Percentiles rank a stretch among this genome's conserved stretches.
Conservation (phyloP, 2,329 filamentous ascomycete species). For the Colletotrichum chlorophyti region DNA sequence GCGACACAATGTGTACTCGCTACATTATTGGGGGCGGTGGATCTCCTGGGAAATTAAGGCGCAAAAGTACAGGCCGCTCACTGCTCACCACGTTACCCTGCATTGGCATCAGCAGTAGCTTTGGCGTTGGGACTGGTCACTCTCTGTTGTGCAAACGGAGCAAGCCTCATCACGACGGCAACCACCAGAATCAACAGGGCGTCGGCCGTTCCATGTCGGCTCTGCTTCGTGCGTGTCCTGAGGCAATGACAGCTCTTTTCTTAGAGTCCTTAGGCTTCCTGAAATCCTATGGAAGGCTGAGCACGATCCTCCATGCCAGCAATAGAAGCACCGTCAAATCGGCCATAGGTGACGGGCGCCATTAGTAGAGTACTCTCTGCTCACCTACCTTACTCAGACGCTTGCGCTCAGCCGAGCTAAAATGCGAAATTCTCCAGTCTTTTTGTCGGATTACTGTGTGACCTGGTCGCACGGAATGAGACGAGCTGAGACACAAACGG, state of each 20-base stretch:
- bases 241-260: slow-evolving; percentile 25
- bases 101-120: slow-evolving; percentile 3
- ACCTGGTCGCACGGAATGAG: neutral
- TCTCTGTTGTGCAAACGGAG: too few species aligned
- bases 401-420: neutral
- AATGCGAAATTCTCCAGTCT: neutral
- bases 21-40: neutral
- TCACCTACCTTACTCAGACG: too few species aligned
- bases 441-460: neutral
- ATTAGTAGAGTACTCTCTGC: too few species aligned
- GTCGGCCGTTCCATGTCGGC: slow-evolving; percentile 3
- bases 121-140: neutral
- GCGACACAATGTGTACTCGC: neutral
- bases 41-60: slow-evolving; percentile 29
- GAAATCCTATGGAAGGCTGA: neutral
- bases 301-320: neutral
- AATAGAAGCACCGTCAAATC: slow-evolving; percentile 2
- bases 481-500: slow-evolving; percentile 23
- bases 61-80: slow-evolving; percentile 25
- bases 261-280: slow-evolving; percentile 7
- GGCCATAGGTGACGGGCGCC: too few species aligned
- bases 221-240: too few species aligned
- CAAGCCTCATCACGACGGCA: slow-evolving; percentile 19
- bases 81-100: slow-evolving; percentile 11
- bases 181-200: slow-evolving; percentile 18